Evolutionary conservation across 2,329 filamentous ascomycete species (phyloP), one percentile per base, ranked within the genome.

Genomic region (Tolypocladium endophyticum): DNA sequence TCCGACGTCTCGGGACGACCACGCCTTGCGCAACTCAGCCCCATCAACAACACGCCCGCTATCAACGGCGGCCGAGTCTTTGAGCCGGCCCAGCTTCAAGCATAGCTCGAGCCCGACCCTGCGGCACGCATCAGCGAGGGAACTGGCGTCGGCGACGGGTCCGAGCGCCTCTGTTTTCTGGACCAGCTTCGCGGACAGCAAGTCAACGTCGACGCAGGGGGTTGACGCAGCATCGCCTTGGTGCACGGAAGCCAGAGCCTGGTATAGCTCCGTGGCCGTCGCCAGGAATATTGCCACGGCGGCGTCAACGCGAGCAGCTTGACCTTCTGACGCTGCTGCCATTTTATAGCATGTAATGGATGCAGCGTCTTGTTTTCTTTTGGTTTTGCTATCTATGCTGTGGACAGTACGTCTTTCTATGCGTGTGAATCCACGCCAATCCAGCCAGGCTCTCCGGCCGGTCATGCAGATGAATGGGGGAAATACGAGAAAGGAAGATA

Each of bases 321-420:
- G 2, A 16, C 1, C 9, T 11, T 3, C 20, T 41, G 61, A 56
- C 61, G 58, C 65, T 65, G 64, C 61, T 36, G 64, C 67, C 70
- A 71, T 71, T 70, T 70, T 70, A 70, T 69, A 69, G 60, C 68
- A 68, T 70, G 63, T 71, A 69, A 69, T 66, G 64, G 62, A 35
- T 39, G 41, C 63, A 63, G 64, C 57, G 65, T 47, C 43, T 47
- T 25, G 11, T 47, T 14, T 25, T 25, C 56, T 16, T 45, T 62
- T 35, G 23, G 7, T 14, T 30, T 45, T 11, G 25, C 28, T 55
- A 55, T 54, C 6, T 54, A 45, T 35, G 30, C 4, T 55, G 7
- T n/a, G 41, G 16, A 56, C 41, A 25, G n/a, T n/a, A n/a, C n/a
- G 11, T 25, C 43, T 50, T 25, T 41, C 16, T 50, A 33, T 18